These are phyloP conservation scores for Dothideomycetidae sp. DNA, from an alignment of 2,329 filamentous ascomycete genomes.

Conservation along the genomic window DNA sequence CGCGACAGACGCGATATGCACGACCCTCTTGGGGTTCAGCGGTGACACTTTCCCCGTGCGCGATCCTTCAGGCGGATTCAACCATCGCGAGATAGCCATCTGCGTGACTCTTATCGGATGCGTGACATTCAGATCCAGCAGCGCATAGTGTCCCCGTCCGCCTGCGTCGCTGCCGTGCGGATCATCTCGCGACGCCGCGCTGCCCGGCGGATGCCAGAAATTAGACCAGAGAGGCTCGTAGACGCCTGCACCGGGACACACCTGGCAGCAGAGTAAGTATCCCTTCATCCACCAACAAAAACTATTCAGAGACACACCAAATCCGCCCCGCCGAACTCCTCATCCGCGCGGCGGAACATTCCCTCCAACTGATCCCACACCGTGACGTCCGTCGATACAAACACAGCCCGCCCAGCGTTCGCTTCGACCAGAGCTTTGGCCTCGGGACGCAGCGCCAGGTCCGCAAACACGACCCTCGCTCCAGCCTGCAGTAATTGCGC, in stretches of 20 bases:
- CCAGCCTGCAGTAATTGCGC: conserved; percentile 29
- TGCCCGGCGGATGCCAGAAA: conserved; percentile 36
- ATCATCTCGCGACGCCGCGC: conserved; percentile 21
- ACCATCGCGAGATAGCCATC: conserved; percentile 32
- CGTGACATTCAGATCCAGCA: conserved; percentile 34
- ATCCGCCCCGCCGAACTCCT: conserved; percentile 33
- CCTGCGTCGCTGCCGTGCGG: conserved; percentile 15
- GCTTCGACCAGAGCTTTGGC: conserved; percentile 29
- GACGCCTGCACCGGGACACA: conserved; percentile 36
- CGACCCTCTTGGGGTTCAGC: conserved; percentile 31
- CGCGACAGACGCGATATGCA: conserved; percentile 32
- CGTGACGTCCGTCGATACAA: conserved; percentile 33
- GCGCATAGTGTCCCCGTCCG: conserved; percentile 23
- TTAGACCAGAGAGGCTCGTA: conserved; percentile 35
- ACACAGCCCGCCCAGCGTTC: conserved; percentile 24
- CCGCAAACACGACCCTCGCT: conserved; percentile 36
- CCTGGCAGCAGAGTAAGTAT: too few relatives aligned
- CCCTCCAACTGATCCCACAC: conserved; percentile 35
- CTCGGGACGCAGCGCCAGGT: conserved; percentile 34
- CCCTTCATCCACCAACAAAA: too few relatives aligned
- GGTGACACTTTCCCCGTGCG: conserved; percentile 21
- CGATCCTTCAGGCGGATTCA: conserved; percentile 21
- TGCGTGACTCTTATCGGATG: conserved; percentile 35
- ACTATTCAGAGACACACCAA: conserved; percentile 24
- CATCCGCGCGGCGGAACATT: conserved; percentile 36